Evolutionary conservation across 176 grass and related monocot species (phyloP).

Genomic region (Rhynchospora breviuscula): DNA sequence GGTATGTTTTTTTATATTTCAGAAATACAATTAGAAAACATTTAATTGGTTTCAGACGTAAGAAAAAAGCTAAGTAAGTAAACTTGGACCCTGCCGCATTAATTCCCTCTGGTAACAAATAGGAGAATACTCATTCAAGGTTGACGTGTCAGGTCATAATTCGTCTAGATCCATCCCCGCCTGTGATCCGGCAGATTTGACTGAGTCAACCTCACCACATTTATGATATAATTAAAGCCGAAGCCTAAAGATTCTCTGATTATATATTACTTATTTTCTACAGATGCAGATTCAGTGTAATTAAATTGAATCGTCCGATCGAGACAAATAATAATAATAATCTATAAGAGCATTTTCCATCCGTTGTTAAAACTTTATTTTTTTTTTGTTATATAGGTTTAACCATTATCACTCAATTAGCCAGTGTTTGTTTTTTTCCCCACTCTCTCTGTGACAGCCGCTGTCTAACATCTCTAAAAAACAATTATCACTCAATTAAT

Average conservation of each 20-base stretch:
- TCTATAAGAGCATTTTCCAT: not conserved
- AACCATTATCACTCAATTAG: too few relatives aligned
- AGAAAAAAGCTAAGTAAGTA: not conserved
- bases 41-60: not conserved
- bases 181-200: not conserved
- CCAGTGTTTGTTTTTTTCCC: too few relatives aligned
- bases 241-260: not conserved
- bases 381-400: too few relatives aligned
- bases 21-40: not conserved
- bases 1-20: not conserved
- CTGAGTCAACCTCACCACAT: not conserved
- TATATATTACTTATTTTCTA: not conserved
- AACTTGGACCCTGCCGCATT: not conserved
- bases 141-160: not conserved
- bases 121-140: not conserved
- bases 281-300: not conserved
- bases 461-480: too few relatives aligned
- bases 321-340: not conserved
- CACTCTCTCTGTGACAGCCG: too few relatives aligned
- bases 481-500: too few relatives aligned
- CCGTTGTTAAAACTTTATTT: too few relatives aligned
- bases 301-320: not conserved
- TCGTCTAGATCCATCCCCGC: not conserved
- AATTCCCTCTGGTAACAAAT: not conserved
- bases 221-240: slow-evolving; percentile 1